phyloP scores from a whole-genome alignment of 2,329 filamentous ascomycete species.

The Penicillium crustosum region DNA sequence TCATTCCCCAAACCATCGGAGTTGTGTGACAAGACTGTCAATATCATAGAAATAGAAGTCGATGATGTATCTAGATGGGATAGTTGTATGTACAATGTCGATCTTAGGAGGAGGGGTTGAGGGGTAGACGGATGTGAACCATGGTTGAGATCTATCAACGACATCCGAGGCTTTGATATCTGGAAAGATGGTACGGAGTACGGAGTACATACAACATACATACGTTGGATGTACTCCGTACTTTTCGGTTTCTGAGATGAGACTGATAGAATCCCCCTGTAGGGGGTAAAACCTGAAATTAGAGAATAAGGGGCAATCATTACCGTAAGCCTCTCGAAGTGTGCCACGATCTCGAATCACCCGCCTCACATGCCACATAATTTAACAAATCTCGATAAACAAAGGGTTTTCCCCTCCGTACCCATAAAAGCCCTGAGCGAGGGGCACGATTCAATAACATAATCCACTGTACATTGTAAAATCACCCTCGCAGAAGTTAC shows the following conservation, averaged over 20 bases:
- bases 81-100: not conserved
- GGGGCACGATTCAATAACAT: conserved; percentile 8
- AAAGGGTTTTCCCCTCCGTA: conserved; percentile 10
- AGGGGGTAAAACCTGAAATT: not conserved
- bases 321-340: conserved; percentile 5
- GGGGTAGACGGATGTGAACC: conserved; percentile 21
- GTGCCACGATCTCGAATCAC: conserved; percentile 26
- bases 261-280: conserved; percentile 4
- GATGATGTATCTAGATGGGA: not conserved
- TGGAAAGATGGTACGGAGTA: too few relatives aligned
- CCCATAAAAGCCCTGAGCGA: conserved; percentile 5
- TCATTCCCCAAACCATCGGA: conserved; percentile 23
- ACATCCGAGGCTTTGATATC: not conserved
- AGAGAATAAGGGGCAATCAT: conserved; percentile 5
- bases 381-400: conserved; percentile 18
- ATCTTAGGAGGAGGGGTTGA: conserved; percentile 6
- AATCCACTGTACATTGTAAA: not conserved
- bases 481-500: conserved; percentile 6
- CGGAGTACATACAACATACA: too few relatives aligned
- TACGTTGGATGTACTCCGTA: too few relatives aligned
- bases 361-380: conserved; percentile 30
- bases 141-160: conserved; percentile 18
- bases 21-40: conserved; percentile 14
- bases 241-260: not conserved
- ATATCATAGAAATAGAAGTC: not conserved